Evolutionary conservation across 257 asterid genomes (phyloP), one percentile per base, ranked within the genome.

Genomic region (Solanum etuberosum): DNA sequence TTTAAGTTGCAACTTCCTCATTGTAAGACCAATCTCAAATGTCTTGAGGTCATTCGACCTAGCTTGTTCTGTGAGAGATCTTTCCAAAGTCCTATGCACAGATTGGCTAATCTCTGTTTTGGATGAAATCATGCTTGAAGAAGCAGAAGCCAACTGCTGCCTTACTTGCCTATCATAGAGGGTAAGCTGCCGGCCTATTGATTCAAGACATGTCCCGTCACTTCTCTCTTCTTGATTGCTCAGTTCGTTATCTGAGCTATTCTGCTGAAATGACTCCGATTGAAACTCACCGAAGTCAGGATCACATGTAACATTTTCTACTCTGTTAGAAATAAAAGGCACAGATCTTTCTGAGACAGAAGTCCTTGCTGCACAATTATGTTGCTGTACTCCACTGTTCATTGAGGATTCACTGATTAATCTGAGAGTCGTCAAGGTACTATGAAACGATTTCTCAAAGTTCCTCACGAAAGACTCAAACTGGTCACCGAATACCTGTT

Each of bases 41-140:
- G 92, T 86, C 92, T 95, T 95, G 25, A 97, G 94, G 86, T 95
- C 93, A 90, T 97, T 97, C 5, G 96, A 92, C 76, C 98, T 98
- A 59, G 93, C 89, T 91, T 94, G 98, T 96, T 95, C 99, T 48
- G 92, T 38, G 37, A 97, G 89, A 3, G 99, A 93, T 90, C 90
- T 95, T 90, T 94, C 97, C 5, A 92, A 84, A 23, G 94, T 90
- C 91, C 88, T 90, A 46, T 91, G 86, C 95, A 88, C 67, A 32
- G 93, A 86, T 74, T 72, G 89, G 77, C 86, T 72, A 59, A 86
- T 54, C 9, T 81, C 87, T 54, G 88, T 84, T 88, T 82, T 63
- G 68, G 88, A 88, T 32, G 86, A 85, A 80, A 87, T 73, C 51
- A 81, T 77, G 89, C 88, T 90, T 68, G 93, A 74, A 82, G 89